A percentile compares a stretch with the other conserved stretches of the same genome.
Evolutionary conservation across 805 yeast genomes (phyloP).

Genomic region (Sungouiozyma intestinalis): DNA sequence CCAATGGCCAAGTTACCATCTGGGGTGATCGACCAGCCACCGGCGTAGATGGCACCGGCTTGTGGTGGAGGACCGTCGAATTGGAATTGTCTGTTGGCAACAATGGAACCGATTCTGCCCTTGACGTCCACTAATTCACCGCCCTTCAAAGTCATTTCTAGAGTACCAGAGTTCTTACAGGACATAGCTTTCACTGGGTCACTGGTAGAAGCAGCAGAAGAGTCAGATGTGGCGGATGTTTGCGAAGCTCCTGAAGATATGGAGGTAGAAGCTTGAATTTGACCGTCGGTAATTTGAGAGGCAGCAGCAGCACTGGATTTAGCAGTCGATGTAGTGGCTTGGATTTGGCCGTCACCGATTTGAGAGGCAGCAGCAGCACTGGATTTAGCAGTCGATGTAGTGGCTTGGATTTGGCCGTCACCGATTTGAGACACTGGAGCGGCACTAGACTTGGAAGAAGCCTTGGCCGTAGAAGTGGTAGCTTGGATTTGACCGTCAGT

Average conservation of each 20-base stretch:
- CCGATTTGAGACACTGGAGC: slow-evolving; percentile 31
- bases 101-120: slow-evolving; percentile 58
- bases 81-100: slow-evolving; percentile 62
- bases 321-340: slow-evolving; percentile 23
- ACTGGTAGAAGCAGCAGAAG: slow-evolving; percentile 21
- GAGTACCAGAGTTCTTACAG: slow-evolving; percentile 34
- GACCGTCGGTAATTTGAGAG: slow-evolving; percentile 21
- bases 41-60: slow-evolving; percentile 50
- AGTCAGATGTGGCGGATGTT: slow-evolving; percentile 12
- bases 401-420: slow-evolving; percentile 34
- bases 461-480: slow-evolving; percentile 30
- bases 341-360: slow-evolving; percentile 35
- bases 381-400: slow-evolving; percentile 25
- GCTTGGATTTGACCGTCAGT: slow-evolving; percentile 45
- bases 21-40: slow-evolving; percentile 43
- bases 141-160: slow-evolving; percentile 38
- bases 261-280: slow-evolving; percentile 20
- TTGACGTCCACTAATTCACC: slow-evolving; percentile 39
- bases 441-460: slow-evolving; percentile 27
- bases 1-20: slow-evolving; percentile 51
- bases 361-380: slow-evolving; percentile 29
- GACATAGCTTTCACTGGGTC: slow-evolving; percentile 23
- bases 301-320: slow-evolving; percentile 30
- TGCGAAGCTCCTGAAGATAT: slow-evolving; percentile 11
- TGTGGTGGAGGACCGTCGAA: slow-evolving; percentile 68